A percentile compares a stretch with the other conserved stretches of the same genome.
Conservation (phyloP, 495 filamentous ascomycete genomes). For the Emericellopsis terricola region DNA sequence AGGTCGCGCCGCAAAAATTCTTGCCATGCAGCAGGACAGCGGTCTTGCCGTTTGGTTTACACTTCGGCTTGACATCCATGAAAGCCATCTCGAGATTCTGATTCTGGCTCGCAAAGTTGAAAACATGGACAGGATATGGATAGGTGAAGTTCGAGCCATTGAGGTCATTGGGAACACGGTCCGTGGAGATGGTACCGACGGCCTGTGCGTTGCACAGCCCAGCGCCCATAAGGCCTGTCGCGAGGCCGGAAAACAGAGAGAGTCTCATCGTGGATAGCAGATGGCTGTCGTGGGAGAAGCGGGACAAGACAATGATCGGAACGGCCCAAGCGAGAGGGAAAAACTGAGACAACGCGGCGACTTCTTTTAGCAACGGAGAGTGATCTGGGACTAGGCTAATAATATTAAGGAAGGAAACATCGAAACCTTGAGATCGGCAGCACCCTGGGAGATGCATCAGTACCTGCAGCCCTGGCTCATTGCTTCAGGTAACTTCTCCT, state of each 20-base stretch:
- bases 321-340: not conserved
- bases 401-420: not conserved
- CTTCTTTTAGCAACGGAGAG: not conserved
- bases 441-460: too few species aligned
- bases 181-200: slow-evolving; percentile 9
- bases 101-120: slow-evolving; percentile 17
- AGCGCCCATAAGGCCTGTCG: slow-evolving; percentile 4
- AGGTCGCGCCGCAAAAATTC: slow-evolving; percentile 28
- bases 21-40: slow-evolving; percentile 25
- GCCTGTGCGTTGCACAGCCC: slow-evolving; percentile 5
- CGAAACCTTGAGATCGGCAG: too few species aligned
- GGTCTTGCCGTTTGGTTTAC: slow-evolving; percentile 8
- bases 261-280: not conserved
- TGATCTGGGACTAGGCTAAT: not conserved
- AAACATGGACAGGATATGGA: slow-evolving; percentile 20
- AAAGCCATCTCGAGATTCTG: slow-evolving; percentile 24
- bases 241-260: not conserved
- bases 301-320: not conserved
- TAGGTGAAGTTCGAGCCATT: slow-evolving; percentile 26
- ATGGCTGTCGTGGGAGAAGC: not conserved
- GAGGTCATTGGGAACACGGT: slow-evolving; percentile 12
- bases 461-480: too few species aligned
- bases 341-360: not conserved
- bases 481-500: too few species aligned
- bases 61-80: slow-evolving; percentile 21